Evolutionary conservation across 148 eudicot genomes (phyloP).

Genomic region (Fallopia convolvulus): DNA sequence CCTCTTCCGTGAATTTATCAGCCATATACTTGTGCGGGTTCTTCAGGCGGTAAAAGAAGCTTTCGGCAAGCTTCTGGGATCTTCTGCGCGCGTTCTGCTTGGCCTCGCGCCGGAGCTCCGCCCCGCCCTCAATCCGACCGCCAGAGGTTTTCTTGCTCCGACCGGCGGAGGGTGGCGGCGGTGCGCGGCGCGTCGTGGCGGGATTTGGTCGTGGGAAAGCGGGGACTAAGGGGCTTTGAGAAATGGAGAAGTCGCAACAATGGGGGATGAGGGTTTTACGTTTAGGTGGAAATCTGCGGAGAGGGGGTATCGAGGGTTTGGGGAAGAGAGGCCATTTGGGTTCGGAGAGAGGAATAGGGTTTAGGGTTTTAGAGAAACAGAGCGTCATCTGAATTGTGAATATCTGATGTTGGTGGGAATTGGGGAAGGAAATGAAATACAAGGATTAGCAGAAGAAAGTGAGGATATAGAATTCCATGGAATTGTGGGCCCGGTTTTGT

Average conservation of each 20-base stretch:
- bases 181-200: constrained; percentile 18
- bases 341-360: constrained; percentile 32
- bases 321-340: constrained; percentile 20
- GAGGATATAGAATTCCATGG: too few relatives aligned
- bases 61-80: constrained; percentile 56
- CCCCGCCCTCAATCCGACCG: constrained; percentile 59
- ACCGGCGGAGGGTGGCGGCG: constrained; percentile 58
- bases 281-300: constrained; percentile 19
- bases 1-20: constrained; percentile 84
- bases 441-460: too few relatives aligned
- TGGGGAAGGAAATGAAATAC: not conserved
- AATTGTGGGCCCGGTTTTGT: too few relatives aligned
- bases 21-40: constrained; percentile 70
- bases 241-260: constrained; percentile 11
- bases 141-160: constrained; percentile 57
- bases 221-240: constrained; percentile 17
- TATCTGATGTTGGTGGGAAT: not conserved
- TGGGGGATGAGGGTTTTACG: constrained; percentile 6
- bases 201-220: constrained; percentile 22
- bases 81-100: constrained; percentile 56
- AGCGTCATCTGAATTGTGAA: constrained; percentile 20
- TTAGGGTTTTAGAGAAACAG: constrained; percentile 47
- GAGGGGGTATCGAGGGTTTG: constrained; percentile 23
- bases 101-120: constrained; percentile 66
- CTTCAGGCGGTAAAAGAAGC: constrained; percentile 71